Percentiles rank a stretch among this genome's conserved stretches.
These are phyloP conservation scores for Ramaria sp. DNA, from an alignment of 768 basidiomycete genomes.

Conservation along the genomic window DNA sequence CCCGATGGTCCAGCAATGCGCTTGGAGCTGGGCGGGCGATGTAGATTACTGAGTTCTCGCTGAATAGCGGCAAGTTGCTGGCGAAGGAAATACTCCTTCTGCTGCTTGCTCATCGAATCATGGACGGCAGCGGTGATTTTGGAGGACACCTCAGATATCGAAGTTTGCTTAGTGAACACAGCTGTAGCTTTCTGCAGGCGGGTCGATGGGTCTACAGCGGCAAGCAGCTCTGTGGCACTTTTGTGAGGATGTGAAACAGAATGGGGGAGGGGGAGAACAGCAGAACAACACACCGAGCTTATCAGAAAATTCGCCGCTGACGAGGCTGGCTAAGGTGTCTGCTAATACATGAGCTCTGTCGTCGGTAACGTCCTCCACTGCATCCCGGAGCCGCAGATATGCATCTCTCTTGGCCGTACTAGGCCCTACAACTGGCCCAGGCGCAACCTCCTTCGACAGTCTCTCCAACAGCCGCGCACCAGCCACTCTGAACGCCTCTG, in stretches of 20 bases:
- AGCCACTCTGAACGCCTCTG: constrained; percentile 59
- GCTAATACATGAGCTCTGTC: constrained; percentile 63
- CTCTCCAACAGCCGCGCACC: constrained; percentile 59
- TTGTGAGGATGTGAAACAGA: not conserved
- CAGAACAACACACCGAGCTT: constrained; percentile 46
- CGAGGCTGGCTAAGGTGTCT: constrained; percentile 53
- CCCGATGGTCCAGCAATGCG: not conserved
- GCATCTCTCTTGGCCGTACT: constrained; percentile 45
- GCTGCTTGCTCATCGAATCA: constrained; percentile 77
- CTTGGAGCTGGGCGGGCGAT: constrained; percentile 18
- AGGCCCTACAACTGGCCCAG: constrained; percentile 20
- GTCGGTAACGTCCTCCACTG: constrained; percentile 63
- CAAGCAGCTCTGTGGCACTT: constrained; percentile 40
- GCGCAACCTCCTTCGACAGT: constrained; percentile 32
- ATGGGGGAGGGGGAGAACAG: no score
- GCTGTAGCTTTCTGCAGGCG: constrained; percentile 58
- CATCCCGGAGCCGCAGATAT: constrained; percentile 54
- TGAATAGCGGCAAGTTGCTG: constrained; percentile 77
- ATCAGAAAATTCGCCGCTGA: constrained; percentile 57
- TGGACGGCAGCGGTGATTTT: constrained; percentile 75
- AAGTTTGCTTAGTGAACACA: constrained; percentile 63
- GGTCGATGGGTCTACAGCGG: constrained; percentile 45
- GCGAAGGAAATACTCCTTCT: constrained; percentile 78
- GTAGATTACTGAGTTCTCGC: constrained; percentile 56
- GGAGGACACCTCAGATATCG: constrained; percentile 70